Evolutionary conservation across 139 green algal genomes (phyloP), one percentile per base, ranked within the genome.

Genomic region (Spirogloea muscicola): DNA sequence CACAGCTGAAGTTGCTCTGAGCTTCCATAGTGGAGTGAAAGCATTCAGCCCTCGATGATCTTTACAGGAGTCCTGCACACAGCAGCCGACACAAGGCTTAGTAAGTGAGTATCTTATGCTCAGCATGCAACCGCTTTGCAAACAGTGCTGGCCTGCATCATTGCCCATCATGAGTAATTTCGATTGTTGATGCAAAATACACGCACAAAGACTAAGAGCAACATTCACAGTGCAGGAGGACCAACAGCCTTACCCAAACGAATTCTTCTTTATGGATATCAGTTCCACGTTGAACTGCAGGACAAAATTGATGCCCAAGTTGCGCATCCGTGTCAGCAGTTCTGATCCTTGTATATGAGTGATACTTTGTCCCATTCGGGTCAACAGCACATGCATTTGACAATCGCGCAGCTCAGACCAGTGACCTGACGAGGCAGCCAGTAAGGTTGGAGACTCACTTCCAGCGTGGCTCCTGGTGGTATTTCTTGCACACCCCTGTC

Each of bases 271-370:
- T 29, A 81, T 70, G n/a, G 49, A 61, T 9, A 81, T 25, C 18
- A 81, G 46, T 52, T 81, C 73, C n/a, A 81, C 38, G 46, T 81
- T 65, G 34, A 80, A 44, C 61, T 79, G 60, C 40, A 43, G 64
- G 21, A 49, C 38, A 55, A n/a, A n/a, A n/a, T n/a, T n/a, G n/a
- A n/a, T n/a, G n/a, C n/a, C n/a, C n/a, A n/a, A n/a, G n/a, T n/a
- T n/a, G n/a, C n/a, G n/a, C n/a, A n/a, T n/a, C n/a, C n/a, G n/a
- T n/a, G n/a, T n/a, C n/a, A n/a, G n/a, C n/a, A n/a, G n/a, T n/a
- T n/a, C n/a, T n/a, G n/a, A n/a, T n/a, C n/a, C n/a, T n/a, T n/a
- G n/a, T n/a, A n/a, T n/a, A n/a, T n/a, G n/a, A n/a, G n/a, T n/a
- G n/a, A n/a, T n/a, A n/a, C n/a, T n/a, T n/a, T n/a, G n/a, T n/a